Evolutionary conservation across 1,284 basidiomycete genomes (phyloP).

Genomic region (Limonomyces culmigenus): DNA sequence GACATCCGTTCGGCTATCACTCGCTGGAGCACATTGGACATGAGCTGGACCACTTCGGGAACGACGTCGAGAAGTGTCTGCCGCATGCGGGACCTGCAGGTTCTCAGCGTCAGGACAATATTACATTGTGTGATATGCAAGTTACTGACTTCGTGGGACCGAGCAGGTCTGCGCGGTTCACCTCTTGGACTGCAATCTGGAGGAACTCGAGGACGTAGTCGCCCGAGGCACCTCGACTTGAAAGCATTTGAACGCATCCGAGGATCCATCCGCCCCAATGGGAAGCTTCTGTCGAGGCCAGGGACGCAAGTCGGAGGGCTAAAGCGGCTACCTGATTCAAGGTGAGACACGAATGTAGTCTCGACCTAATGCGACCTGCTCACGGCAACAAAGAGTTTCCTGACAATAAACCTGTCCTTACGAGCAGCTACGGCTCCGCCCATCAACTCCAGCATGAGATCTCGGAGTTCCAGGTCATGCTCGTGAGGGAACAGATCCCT

Average conservation of each 20-base stretch:
- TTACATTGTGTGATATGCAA: conserved; percentile 6
- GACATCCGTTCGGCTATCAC: conserved; percentile 11
- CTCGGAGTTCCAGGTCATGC: conserved; percentile 31
- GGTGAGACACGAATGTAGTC: background rate
- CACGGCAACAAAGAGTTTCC: conserved; percentile 79
- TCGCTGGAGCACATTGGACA: conserved; percentile 12
- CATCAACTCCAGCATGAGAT: conserved; percentile 47
- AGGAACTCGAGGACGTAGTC: conserved; percentile 62
- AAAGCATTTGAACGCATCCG: conserved; percentile 37
- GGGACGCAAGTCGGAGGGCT: conserved; percentile 53
- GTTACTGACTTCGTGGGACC: conserved; percentile 52
- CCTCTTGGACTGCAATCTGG: conserved; percentile 72
- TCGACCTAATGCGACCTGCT: conserved; percentile 13
- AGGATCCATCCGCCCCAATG: conserved; percentile 64
- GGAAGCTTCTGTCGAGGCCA: conserved; percentile 20
- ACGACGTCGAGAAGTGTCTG: conserved; percentile 46
- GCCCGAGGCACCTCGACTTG: conserved; percentile 31
- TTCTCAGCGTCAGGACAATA: background rate
- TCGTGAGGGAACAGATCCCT: conserved; percentile 50
- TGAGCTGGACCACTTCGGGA: conserved; percentile 51
- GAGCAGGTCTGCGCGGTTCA: conserved; percentile 55
- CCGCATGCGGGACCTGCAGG: conserved; percentile 38
- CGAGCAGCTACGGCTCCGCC: conserved; percentile 35
- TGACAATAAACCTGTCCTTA: conserved; percentile 51
- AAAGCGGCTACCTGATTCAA: conserved; percentile 45